Evolutionary conservation across 2,329 filamentous ascomycete species (phyloP).

Genomic region (Paecilomyces variotii): DNA sequence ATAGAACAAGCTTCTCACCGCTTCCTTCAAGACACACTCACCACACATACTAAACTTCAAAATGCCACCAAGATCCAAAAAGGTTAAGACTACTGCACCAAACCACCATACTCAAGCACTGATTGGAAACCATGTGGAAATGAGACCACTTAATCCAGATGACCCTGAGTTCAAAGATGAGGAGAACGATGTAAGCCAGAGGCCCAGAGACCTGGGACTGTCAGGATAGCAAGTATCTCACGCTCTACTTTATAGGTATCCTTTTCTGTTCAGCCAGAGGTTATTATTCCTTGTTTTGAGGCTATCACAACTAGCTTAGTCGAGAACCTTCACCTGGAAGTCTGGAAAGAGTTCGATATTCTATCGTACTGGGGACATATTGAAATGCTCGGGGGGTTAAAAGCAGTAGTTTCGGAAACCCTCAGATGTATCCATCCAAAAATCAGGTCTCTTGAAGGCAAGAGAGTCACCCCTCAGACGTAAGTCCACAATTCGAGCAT

Average conservation of each 20-base stretch:
- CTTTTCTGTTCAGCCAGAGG: not conserved
- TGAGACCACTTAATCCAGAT: no score
- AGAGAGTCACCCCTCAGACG: not conserved
- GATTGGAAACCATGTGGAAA: no score
- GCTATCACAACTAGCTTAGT: not conserved
- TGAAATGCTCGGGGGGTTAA: not conserved
- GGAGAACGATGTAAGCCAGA: not conserved
- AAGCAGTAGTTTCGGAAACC: not conserved
- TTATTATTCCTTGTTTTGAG: not conserved
- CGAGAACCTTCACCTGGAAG: not conserved
- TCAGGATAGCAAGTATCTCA: not conserved
- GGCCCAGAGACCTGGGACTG: not conserved
- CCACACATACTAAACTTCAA: no score
- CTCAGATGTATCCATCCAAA: not conserved
- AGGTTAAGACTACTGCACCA: no score
- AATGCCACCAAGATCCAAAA: no score
- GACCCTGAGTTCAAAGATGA: not conserved
- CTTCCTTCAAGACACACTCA: no score
- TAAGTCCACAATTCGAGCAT: not conserved
- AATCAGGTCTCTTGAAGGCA: not conserved
- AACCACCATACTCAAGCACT: no score
- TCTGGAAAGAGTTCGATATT: not conserved
- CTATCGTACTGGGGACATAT: not conserved
- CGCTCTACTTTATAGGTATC: not conserved
- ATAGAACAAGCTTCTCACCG: no score